Base-by-base conservation (phyloP, 2,329 filamentous ascomycete species). In the Fusarium sp. region DNA sequence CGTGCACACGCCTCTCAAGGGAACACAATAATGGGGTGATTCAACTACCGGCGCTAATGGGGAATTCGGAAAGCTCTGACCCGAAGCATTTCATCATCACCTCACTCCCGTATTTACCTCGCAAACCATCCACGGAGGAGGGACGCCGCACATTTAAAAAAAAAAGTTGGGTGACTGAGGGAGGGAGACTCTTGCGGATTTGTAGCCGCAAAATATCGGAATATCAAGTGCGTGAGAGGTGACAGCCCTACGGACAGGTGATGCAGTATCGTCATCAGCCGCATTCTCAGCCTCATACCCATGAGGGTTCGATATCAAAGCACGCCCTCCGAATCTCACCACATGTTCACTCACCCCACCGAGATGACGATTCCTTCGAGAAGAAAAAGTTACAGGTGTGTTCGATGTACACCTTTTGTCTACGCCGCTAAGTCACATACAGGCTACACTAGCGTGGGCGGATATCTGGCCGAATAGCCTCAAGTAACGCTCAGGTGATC, bases 381-480 rank as follows among this genome's bases (percentile, higher is more conserved):
- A 47, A 63, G 61, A n/a, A 16, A 22, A 38, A 18, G 47, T 11
- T 52, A 52, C 11, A 20, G 47, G 47, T 31, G 47, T 52, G 11
- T 8, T 52, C 47, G 27, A 20, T 50, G 11, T 14, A 52, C 47
- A 52, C 47, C 47, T 47, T 2, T 34, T 34, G 31, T 22, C 42
- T 29, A 31, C 20, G 14, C 27, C 29, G 22, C 27, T 10, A 18
- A 27, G 27, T 29, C 27, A 45, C 40, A 29, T 29, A 29, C 29
- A 29, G 29, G 29, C 37, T 20, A 71, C 67, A 16, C 11, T 64
- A 38, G 59, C 42, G 9, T 13, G 20, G 7, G 71, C 67, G 64
- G 71, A 5, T 69, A 73, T 73, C 67, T 73, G 59, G 50, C 71
- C 71, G 71, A 73, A 69, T 37, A 68, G 57, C 62, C 54, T 71